Percentiles rank a stretch among this genome's conserved stretches.
Evolutionary conservation across 2,329 filamentous ascomycete genomes (phyloP).

Genomic region (Chaetomium sp.): DNA sequence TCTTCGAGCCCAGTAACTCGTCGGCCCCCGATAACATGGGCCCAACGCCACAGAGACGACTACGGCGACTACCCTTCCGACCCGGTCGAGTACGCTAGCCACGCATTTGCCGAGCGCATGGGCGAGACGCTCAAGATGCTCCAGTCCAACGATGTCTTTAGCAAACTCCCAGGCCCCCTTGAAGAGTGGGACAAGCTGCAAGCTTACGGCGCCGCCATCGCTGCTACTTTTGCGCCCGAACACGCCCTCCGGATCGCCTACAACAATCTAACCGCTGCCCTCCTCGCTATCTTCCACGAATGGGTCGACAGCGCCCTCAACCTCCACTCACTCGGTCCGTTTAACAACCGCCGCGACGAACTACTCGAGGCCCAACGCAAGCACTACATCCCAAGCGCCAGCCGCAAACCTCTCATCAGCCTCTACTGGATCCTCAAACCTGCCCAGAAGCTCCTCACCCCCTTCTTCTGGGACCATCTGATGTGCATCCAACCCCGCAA

Average conservation of each 20-base stretch:
- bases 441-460: slow-evolving; percentile 42
- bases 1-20: slow-evolving; percentile 34
- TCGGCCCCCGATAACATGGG: slow-evolving; percentile 30
- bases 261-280: slow-evolving; percentile 14
- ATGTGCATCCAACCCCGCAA: background rate
- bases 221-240: slow-evolving; percentile 8
- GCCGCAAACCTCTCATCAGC: slow-evolving; percentile 34
- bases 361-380: slow-evolving; percentile 42
- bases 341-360: background rate
- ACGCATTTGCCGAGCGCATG: slow-evolving; percentile 54
- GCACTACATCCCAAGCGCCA: slow-evolving; percentile 41
- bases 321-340: background rate
- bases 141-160: slow-evolving; percentile 40
- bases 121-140: slow-evolving; percentile 38
- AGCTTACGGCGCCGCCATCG: slow-evolving; percentile 12
- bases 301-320: slow-evolving; percentile 23
- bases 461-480: slow-evolving; percentile 42
- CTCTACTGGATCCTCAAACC: slow-evolving; percentile 38
- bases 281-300: slow-evolving; percentile 22
- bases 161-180: slow-evolving; percentile 32
- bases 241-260: slow-evolving; percentile 17
- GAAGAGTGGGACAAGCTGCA: slow-evolving; percentile 42
- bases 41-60: slow-evolving; percentile 47
- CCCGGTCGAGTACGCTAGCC: slow-evolving; percentile 53
- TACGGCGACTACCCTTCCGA: slow-evolving; percentile 57